phyloP scores from a whole-genome alignment of 306 rosid species.

The Prunus campanulata region DNA sequence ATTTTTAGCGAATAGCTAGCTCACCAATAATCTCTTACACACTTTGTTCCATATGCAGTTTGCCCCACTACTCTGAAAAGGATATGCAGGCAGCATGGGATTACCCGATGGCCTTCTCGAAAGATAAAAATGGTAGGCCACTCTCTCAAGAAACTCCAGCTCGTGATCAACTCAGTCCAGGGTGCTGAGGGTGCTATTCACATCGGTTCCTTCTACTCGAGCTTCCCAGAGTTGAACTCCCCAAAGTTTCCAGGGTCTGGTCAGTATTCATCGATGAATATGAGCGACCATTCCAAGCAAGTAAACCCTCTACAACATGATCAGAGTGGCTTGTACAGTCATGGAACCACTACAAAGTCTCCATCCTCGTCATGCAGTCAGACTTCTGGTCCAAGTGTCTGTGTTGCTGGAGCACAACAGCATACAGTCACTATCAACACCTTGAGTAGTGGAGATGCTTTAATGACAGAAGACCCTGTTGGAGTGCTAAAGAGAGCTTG shows the following conservation, averaged over 20 bases:
- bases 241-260: conserved; percentile 19
- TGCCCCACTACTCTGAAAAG: conserved; percentile 72
- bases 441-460: conserved; percentile 15
- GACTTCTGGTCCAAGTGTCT: conserved; percentile 28
- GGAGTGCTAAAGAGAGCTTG: conserved; percentile 28
- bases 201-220: conserved; percentile 49
- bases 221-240: conserved; percentile 55
- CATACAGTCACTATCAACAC: conserved; percentile 19
- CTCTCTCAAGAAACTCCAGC: conserved; percentile 62
- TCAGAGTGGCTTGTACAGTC: conserved; percentile 17
- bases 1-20: not conserved
- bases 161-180: conserved; percentile 60
- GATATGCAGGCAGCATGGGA: conserved; percentile 74
- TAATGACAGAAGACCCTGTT: conserved; percentile 31
- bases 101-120: conserved; percentile 63
- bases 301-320: conserved; percentile 5
- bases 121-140: conserved; percentile 70
- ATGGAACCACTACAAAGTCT: conserved; percentile 34
- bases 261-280: conserved; percentile 13
- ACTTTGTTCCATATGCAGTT: conserved; percentile 32
- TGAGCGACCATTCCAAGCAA: conserved; percentile 18
- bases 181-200: conserved; percentile 66
- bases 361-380: conserved; percentile 41
- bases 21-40: not conserved
- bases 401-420: conserved; percentile 15